Evolutionary conservation across 768 basidiomycete genomes (phyloP), one percentile per base, ranked within the genome.

Genomic region (Dioszegia aurantiaca): DNA sequence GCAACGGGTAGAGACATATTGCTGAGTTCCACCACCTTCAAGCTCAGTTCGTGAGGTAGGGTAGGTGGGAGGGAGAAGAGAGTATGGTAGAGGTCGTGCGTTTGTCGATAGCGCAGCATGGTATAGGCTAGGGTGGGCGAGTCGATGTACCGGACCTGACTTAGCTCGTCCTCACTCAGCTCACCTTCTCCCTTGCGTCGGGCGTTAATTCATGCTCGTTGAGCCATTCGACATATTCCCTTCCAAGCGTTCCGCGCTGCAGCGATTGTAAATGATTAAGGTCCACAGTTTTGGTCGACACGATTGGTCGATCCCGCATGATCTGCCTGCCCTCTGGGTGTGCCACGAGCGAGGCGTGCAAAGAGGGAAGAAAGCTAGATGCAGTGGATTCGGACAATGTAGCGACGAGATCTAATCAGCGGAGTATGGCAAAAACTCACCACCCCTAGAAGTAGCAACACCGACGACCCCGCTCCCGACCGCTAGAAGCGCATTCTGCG

Each of bases 81-180:
- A 69, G 89, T 89, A 72, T 99, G 95, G 73, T 97, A 95, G 65
- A 98, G 87, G 78, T 99, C 94, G 77, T 99, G 95, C 63, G 88
- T 94, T 79, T 99, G 93, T 24, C 94, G 87, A 76, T 98, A 99
- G 49, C 94, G 87, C 65, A 93, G 90, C 88, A 99, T 90, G 55
- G 98, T 89, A 76, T 95, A 98, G 24, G 95, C 95, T 11, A 95
- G 83, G 69, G 95, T 93, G 1, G 92, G 91, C 69, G 97, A 90
- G 70, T 88, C 84, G 56, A 98, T 87, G 70, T 97, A 98, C 64
- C 87, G 89, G 5, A 95, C 93, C 93, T 97, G 57, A 24, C 23
- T 39, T n/a, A 55, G 23, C 42, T 24, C 23, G 23, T 36, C 1
- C 11, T 56, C 10, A 14, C n/a, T 52, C 11, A 36, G 67, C 85